Conservation (phyloP, 306 rosid genomes). For the Ammopiptanthus mongolicus region DNA sequence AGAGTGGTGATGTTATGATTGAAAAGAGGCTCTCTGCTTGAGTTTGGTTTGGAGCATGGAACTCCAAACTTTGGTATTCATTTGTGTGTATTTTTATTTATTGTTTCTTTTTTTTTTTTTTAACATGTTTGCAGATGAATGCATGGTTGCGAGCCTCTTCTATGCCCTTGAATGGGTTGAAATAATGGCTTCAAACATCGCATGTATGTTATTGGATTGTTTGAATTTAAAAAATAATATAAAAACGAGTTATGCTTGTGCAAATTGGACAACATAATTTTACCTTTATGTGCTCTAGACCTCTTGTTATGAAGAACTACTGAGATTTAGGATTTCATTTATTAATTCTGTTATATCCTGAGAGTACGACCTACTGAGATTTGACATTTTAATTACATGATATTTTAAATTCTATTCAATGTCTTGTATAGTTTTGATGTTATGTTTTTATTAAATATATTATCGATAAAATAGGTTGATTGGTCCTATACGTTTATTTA, state of each 20-base stretch:
- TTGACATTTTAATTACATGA: too few species aligned
- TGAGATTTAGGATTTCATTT: too few species aligned
- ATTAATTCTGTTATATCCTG: too few species aligned
- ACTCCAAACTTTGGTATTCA: not conserved
- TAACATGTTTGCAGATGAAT: not conserved
- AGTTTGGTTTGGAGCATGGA: not conserved
- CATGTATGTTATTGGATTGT: not conserved
- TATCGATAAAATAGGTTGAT: too few species aligned
- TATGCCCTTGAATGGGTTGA: slow-evolving; percentile 18
- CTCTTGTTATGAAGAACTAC: too few species aligned
- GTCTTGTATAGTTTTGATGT: too few species aligned
- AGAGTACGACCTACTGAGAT: too few species aligned
- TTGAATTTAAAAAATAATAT: not conserved
- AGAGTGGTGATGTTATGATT: slow-evolving; percentile 32
- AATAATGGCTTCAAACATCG: slow-evolving; percentile 24
- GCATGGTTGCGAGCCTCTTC: not conserved
- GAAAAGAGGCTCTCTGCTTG: slow-evolving; percentile 20
- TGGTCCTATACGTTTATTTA: too few species aligned
- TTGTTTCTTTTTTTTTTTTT: not conserved
- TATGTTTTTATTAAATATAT: too few species aligned
- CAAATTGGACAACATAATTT: not conserved
- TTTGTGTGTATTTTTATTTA: not conserved
- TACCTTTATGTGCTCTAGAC: not conserved
- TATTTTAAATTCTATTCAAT: too few species aligned
- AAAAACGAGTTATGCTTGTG: not conserved